Evolutionary conservation across 2,329 filamentous ascomycete species (phyloP).

Genomic region (Colletotrichum neosansevieriae): DNA sequence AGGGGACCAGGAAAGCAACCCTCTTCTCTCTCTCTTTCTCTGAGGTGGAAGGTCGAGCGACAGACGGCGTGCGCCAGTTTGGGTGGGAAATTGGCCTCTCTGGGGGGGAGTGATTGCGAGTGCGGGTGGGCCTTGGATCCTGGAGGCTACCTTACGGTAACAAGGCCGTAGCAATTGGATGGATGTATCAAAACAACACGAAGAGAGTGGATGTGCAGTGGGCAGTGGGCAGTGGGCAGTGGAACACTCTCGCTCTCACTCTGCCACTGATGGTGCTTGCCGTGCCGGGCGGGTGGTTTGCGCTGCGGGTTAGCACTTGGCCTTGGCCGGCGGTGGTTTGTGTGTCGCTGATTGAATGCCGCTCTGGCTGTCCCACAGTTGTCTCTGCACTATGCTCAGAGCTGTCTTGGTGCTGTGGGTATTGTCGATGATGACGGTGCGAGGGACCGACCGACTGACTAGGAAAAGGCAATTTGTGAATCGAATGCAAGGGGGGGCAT

Average conservation of each 20-base stretch:
- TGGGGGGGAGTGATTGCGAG: conserved; percentile 37
- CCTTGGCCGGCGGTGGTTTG: conserved; percentile 10
- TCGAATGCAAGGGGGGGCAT: conserved; percentile 36
- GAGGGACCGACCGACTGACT: conserved; percentile 33
- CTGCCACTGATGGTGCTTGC: background rate
- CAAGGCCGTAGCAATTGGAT: conserved; percentile 3
- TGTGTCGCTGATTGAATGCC: conserved; percentile 12
- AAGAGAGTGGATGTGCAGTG: background rate
- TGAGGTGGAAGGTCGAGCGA: conserved; percentile 15
- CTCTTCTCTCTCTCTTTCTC: conserved; percentile 1
- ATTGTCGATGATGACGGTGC: conserved; percentile 23
- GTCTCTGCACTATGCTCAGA: background rate
- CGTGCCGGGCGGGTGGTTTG: background rate
- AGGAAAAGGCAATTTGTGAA: conserved; percentile 40
- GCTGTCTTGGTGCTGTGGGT: background rate
- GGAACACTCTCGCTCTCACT: too few relatives aligned
- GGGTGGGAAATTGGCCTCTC: conserved; percentile 40
- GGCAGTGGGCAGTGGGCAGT: background rate
- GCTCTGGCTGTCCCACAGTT: background rate
- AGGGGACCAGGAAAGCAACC: background rate
- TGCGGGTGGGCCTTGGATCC: conserved; percentile 35
- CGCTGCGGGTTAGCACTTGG: conserved; percentile 9
- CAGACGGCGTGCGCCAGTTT: conserved; percentile 20
- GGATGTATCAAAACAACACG: background rate
- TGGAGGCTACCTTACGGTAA: conserved; percentile 8